Percentiles rank a stretch among this genome's conserved stretches.
These are phyloP conservation scores for Afroboletus lepidellus DNA, from an alignment of 1,284 basidiomycete species.

Conservation along the genomic window DNA sequence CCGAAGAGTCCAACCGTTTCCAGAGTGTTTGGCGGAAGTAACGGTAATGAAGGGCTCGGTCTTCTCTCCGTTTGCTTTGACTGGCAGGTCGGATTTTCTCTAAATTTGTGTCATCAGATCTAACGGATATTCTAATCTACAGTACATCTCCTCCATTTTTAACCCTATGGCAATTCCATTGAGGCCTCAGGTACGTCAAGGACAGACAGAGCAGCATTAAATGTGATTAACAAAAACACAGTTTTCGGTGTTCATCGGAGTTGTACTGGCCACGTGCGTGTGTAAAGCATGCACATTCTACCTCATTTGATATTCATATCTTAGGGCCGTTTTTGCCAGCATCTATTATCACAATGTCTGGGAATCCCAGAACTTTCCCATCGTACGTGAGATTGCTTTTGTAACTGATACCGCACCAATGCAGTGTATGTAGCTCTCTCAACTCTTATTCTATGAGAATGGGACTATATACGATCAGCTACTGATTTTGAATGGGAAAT, in stretches of 20 bases:
- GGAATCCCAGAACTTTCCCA: slow-evolving; percentile 48
- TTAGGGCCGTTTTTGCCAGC: slow-evolving; percentile 41
- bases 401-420: not conserved
- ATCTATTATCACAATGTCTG: slow-evolving; percentile 49
- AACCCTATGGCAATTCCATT: slow-evolving; percentile 48
- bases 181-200: slow-evolving; percentile 35
- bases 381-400: slow-evolving; percentile 31
- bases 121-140: slow-evolving; percentile 7
- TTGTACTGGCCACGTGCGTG: slow-evolving; percentile 45
- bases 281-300: too few species aligned
- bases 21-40: slow-evolving; percentile 58
- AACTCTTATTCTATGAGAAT: slow-evolving; percentile 51
- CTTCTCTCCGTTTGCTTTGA: slow-evolving; percentile 22
- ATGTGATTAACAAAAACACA: slow-evolving; percentile 9
- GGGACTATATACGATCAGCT: slow-evolving; percentile 48
- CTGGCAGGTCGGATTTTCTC: slow-evolving; percentile 1
- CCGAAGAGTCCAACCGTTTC: slow-evolving; percentile 48
- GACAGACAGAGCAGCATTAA: not conserved
- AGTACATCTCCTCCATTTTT: slow-evolving; percentile 42
- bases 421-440: slow-evolving; percentile 38
- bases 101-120: not conserved
- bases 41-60: slow-evolving; percentile 60
- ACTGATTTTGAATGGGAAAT: slow-evolving; percentile 47
- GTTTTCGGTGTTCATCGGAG: slow-evolving; percentile 43
- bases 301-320: not conserved